Base-by-base conservation (phyloP, 305 asterid species). In the Andrographis paniculata region DNA sequence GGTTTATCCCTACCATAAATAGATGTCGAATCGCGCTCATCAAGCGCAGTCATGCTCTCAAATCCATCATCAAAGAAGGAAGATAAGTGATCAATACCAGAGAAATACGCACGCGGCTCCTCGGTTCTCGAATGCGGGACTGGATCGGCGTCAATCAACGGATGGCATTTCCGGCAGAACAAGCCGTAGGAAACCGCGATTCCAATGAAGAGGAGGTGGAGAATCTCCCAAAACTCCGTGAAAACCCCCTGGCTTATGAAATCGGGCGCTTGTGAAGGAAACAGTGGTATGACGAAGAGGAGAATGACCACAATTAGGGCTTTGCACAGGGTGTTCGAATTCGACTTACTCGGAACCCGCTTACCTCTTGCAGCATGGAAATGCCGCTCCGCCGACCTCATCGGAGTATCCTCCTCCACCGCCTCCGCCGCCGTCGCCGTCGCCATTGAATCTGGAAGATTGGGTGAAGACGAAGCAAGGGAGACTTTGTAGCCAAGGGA, bases 211-310 rank as follows among this genome's bases (percentile, higher is more conserved):
- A 84, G 57, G 22, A 87, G 95, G 66, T 80, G 91, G 9, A 84
- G 48, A 19, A 81, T 75, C 66, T 87, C 97, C 97, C 95, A 87
- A 21, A 78, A 64, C 30, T 75, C 61, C 20, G 75, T 57, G 17
- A 75, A 38, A 33, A 76, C 13, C 42, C 39, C 58, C 28, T 69
- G 68, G 37, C 46, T 60, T 48, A 80, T 48, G 73, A 78, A 84
- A n/a, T 64, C 86, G 3, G 97, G 95, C 15, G 94, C 84, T 73
- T 76, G 86, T 14, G 94, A 75, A 16, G 95, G 97, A 53, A 87
- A 80, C 1, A 77, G 60, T 8, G 86, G 86, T 43, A 84, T 60
- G 51, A 60, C 54, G 30, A 84, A 71, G 64, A 87, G 68, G 42
- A 78, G 73, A 35, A 71, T 14, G 20, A 78, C 41, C 38, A 78